A percentile compares a stretch with the other conserved stretches of the same genome.
These are phyloP conservation scores for Ceratocystiopsis brevicomis DNA, from an alignment of 2,329 filamentous ascomycete genomes.

Conservation along the genomic window DNA sequence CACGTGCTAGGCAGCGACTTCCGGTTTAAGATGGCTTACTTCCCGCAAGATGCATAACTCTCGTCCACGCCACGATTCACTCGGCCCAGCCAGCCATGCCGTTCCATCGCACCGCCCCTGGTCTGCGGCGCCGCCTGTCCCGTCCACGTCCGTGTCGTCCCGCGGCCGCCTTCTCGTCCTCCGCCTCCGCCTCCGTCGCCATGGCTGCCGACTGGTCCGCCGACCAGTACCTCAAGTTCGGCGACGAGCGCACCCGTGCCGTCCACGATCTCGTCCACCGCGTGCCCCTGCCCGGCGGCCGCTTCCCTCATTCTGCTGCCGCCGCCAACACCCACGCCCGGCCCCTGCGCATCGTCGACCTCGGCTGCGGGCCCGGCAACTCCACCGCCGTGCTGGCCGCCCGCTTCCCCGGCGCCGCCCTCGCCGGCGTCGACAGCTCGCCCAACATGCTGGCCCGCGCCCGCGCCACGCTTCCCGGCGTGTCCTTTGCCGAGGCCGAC, in stretches of 20 bases:
- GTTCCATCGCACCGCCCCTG: too few relatives aligned
- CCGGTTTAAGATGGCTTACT: too few relatives aligned
- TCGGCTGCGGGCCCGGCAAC: conserved; percentile 43
- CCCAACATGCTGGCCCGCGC: conserved; percentile 36
- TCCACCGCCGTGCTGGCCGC: conserved; percentile 29
- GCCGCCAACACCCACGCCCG: background rate
- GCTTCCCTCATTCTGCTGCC: background rate
- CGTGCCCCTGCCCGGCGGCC: conserved; percentile 18
- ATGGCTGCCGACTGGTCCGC: conserved; percentile 29
- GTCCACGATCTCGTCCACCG: conserved; percentile 32
- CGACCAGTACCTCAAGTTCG: conserved; percentile 36
- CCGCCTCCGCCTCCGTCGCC: too few relatives aligned
- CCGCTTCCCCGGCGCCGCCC: conserved; percentile 25
- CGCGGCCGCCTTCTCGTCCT: too few relatives aligned
- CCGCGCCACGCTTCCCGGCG: conserved; percentile 17
- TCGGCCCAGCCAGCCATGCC: too few relatives aligned
- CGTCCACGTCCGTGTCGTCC: too few relatives aligned
- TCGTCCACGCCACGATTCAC: too few relatives aligned
- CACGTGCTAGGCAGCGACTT: too few relatives aligned
- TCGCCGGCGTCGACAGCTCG: conserved; percentile 35
- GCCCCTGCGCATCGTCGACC: conserved; percentile 30
- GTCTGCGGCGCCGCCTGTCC: too few relatives aligned
- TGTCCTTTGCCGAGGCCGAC: conserved; percentile 28
- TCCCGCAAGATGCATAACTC: too few relatives aligned
- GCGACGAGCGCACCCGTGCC: conserved; percentile 31